Percentiles rank a stretch among this genome's conserved stretches.
These are phyloP conservation scores for Septoria petroselini DNA, from an alignment of 2,329 filamentous ascomycete species.

Conservation along the genomic window DNA sequence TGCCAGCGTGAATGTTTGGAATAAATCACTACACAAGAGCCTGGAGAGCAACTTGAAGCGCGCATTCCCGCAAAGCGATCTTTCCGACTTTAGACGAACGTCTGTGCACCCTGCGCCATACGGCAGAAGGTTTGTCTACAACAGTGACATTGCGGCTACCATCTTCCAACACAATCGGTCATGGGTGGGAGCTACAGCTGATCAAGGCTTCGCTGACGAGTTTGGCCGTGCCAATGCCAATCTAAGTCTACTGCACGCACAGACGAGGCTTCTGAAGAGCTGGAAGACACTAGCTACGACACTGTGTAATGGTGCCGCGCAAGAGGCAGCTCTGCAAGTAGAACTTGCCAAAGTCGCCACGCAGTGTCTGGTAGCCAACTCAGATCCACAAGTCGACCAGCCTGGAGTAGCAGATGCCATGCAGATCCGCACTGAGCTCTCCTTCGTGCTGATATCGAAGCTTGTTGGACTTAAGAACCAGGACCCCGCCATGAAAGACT, in stretches of 20 bases:
- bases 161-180: constrained; percentile 74
- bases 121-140: constrained; percentile 79
- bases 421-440: constrained; percentile 72
- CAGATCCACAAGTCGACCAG: constrained; percentile 67
- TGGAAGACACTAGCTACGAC: constrained; percentile 89
- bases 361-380: constrained; percentile 76
- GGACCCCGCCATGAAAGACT: constrained; percentile 50
- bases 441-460: constrained; percentile 76
- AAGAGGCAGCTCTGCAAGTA: constrained; percentile 58
- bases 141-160: constrained; percentile 68
- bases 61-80: constrained; percentile 68
- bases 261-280: constrained; percentile 78
- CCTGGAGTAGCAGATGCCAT: constrained; percentile 77
- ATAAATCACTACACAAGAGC: constrained; percentile 79
- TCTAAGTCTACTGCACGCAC: constrained; percentile 84
- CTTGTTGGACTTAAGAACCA: constrained; percentile 58
- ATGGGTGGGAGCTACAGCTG: constrained; percentile 60
- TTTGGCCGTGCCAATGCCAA: constrained; percentile 82
- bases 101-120: constrained; percentile 50
- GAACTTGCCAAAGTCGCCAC: constrained; percentile 71
- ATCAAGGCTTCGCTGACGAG: constrained; percentile 73
- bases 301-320: constrained; percentile 62
- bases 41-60: constrained; percentile 79
- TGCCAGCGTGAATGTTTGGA: constrained; percentile 77
- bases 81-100: constrained; percentile 80